phyloP scores from a whole-genome alignment of 179 eudicot species.

The Silene coronaria region DNA sequence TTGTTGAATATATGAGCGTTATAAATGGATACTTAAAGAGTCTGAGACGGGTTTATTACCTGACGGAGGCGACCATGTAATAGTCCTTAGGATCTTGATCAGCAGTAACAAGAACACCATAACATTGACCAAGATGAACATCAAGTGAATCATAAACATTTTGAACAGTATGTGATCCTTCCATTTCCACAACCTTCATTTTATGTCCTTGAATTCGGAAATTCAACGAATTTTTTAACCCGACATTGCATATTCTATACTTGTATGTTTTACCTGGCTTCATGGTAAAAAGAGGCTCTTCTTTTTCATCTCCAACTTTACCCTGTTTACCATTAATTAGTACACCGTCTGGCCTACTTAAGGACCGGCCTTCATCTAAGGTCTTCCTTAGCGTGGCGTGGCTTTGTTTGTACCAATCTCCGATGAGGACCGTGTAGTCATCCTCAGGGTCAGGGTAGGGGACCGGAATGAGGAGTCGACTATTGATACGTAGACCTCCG shows the following conservation, averaged over 20 bases:
- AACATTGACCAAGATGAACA: conserved; percentile 57
- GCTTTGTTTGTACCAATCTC: conserved; percentile 43
- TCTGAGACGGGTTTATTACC: conserved; percentile 14
- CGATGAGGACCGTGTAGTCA: conserved; percentile 38
- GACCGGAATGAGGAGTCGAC: conserved; percentile 34
- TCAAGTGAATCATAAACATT: conserved; percentile 48
- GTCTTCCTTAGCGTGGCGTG: conserved; percentile 31
- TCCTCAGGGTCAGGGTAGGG: conserved; percentile 36
- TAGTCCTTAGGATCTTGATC: conserved; percentile 54
- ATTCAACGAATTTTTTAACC: conserved; percentile 48
- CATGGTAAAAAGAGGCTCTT: conserved; percentile 44
- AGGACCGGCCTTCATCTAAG: conserved; percentile 33
- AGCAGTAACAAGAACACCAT: conserved; percentile 51
- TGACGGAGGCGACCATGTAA: conserved; percentile 48
- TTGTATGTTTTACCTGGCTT: conserved; percentile 45
- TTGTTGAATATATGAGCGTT: too few species aligned
- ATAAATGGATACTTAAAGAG: not conserved
- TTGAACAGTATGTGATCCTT: conserved; percentile 57
- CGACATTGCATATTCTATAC: conserved; percentile 57
- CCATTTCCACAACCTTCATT: conserved; percentile 50
- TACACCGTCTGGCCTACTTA: conserved; percentile 42
- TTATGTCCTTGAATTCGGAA: conserved; percentile 49
- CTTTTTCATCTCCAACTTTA: conserved; percentile 31
- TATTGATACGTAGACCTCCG: conserved; percentile 40
- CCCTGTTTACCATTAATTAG: conserved; percentile 42